These are phyloP conservation scores for Stagonosporopsis tanaceti DNA, from an alignment of 2,329 filamentous ascomycete genomes.

Conservation along the genomic window DNA sequence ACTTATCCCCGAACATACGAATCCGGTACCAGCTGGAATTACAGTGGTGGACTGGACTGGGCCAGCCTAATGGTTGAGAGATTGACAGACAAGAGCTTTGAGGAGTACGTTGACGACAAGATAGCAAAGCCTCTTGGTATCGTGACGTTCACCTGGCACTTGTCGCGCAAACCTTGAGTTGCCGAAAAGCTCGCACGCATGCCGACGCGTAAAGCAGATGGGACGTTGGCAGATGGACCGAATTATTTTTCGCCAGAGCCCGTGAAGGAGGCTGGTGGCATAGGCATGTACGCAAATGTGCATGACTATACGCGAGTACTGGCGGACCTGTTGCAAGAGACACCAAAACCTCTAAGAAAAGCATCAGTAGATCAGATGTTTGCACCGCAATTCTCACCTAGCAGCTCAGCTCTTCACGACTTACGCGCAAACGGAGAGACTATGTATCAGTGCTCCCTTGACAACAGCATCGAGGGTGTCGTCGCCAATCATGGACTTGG, in stretches of 20 bases:
- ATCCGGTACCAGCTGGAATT: conserved; percentile 58
- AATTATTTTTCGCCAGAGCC: conserved; percentile 23
- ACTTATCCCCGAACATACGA: conserved; percentile 36
- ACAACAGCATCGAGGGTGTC: conserved; percentile 23
- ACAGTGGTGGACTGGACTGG: conserved; percentile 60
- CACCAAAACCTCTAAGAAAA: not conserved
- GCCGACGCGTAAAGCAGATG: conserved; percentile 27
- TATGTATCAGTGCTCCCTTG: conserved; percentile 15
- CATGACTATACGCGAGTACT: conserved; percentile 37
- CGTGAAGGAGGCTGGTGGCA: conserved; percentile 29
- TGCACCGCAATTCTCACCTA: not conserved
- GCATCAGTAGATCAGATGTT: conserved; percentile 2
- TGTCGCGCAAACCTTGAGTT: conserved; percentile 25
- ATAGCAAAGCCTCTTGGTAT: conserved; percentile 34
- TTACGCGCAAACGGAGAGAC: conserved; percentile 19
- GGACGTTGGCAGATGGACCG: conserved; percentile 23
- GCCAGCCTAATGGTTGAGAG: conserved; percentile 55
- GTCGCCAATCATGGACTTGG: conserved; percentile 27
- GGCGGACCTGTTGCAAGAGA: conserved; percentile 18
- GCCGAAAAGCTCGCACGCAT: conserved; percentile 29
- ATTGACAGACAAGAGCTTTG: conserved; percentile 50
- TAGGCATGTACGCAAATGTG: conserved; percentile 30
- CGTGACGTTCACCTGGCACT: conserved; percentile 39
- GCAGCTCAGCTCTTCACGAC: not conserved
- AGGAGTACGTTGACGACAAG: conserved; percentile 19